Conservation (phyloP, 805 yeast species). For the Dipodascus albidus region DNA sequence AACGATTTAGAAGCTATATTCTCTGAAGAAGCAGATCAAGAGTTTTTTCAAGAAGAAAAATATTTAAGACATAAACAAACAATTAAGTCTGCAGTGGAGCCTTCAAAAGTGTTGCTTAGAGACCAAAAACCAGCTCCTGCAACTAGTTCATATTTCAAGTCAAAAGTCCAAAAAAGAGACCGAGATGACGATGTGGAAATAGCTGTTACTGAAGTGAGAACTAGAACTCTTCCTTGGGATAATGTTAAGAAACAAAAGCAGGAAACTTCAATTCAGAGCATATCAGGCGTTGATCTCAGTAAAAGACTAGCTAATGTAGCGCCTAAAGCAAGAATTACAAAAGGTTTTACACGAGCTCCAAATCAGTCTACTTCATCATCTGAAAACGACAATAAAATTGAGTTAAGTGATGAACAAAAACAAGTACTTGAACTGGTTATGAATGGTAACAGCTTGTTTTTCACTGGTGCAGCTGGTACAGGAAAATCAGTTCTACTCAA, state of each 20-base stretch:
- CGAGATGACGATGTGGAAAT: background rate
- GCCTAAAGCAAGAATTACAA: background rate
- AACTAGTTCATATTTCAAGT: background rate
- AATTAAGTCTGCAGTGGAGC: background rate
- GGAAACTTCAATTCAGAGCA: background rate
- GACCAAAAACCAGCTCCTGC: background rate
- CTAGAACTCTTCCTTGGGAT: background rate
- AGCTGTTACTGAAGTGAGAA: background rate
- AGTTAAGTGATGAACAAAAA: constrained; percentile 34
- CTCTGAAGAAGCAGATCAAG: background rate
- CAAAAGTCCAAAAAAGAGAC: background rate
- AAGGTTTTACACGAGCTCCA: background rate
- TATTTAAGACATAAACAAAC: background rate
- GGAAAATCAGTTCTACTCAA: constrained; percentile 81
- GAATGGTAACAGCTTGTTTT: constrained; percentile 51
- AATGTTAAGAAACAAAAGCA: background rate
- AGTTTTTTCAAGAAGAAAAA: background rate
- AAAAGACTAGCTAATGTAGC: background rate
- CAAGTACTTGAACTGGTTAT: constrained; percentile 47
- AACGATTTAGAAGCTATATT: background rate
- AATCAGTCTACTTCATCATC: background rate
- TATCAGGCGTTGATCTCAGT: background rate
- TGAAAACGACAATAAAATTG: constrained; percentile 2
- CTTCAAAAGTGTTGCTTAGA: background rate
- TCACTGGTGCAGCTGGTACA: constrained; percentile 97